Conservation (phyloP, 1,284 basidiomycete genomes). For the Papiliotrema nemorosa region DNA sequence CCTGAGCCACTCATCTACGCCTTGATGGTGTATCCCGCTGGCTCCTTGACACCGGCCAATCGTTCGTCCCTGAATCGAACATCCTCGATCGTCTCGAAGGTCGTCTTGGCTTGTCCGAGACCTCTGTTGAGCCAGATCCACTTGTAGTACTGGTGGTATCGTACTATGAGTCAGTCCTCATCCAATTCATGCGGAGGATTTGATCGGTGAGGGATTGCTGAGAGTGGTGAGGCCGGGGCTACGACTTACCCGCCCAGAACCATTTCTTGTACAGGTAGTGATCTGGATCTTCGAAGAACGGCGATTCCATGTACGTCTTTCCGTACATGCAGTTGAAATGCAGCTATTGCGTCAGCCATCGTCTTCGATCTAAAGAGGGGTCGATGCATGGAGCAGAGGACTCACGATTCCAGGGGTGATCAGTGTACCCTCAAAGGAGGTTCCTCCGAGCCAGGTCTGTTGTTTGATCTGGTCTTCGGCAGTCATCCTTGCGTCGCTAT, state of each 20-base stretch:
- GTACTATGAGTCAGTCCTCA: background rate
- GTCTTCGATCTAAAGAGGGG: background rate
- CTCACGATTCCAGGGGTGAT: background rate
- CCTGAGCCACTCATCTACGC: too few species aligned
- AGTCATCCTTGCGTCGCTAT: background rate
- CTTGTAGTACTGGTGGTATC: conserved; percentile 1
- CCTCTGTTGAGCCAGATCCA: conserved; percentile 4
- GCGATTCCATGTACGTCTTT: conserved; percentile 1
- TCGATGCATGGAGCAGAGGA: background rate
- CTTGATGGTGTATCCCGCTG: background rate
- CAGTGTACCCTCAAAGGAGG: background rate
- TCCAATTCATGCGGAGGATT: background rate
- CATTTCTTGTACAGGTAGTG: background rate
- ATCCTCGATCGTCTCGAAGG: background rate
- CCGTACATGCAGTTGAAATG: conserved; percentile 5
- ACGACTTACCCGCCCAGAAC: background rate
- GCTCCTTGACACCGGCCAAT: background rate
- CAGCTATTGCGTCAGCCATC: background rate
- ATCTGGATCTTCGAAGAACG: background rate
- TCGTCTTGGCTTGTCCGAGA: background rate
- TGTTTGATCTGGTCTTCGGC: background rate
- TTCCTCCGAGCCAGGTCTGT: background rate
- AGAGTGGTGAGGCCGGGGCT: too few species aligned
- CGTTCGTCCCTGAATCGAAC: conserved; percentile 2
- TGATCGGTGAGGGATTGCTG: too few species aligned